Percentiles rank a stretch among this genome's conserved stretches.
phyloP scores from a whole-genome alignment of 164 flowering plant genomes.

The Houttuynia cordata region DNA sequence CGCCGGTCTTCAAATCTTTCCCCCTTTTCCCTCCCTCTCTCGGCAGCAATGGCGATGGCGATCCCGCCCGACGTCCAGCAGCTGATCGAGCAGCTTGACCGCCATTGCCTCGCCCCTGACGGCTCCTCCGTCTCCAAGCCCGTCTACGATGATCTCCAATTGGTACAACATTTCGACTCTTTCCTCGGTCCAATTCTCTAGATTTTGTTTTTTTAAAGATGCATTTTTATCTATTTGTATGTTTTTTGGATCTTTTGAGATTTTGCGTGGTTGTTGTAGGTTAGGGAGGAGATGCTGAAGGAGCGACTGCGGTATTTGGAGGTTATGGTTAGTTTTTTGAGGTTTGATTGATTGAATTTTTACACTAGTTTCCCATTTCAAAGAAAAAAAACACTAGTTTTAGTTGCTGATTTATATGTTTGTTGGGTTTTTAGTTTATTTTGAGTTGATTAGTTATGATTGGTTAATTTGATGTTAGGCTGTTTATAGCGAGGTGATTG shows the following conservation, averaged over 20 bases:
- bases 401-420: no score
- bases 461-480: conserved; percentile 29
- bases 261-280: conserved; percentile 35
- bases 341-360: no score
- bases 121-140: conserved; percentile 87
- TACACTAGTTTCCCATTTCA: no score
- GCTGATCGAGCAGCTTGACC: conserved; percentile 77
- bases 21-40: no score
- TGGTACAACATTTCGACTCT: conserved; percentile 24
- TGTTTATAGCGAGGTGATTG: conserved; percentile 63
- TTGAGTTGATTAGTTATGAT: not conserved
- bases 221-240: not conserved
- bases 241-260: not conserved
- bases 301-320: conserved; percentile 89
- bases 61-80: conserved; percentile 49
- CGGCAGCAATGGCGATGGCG: conserved; percentile 37
- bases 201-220: no score
- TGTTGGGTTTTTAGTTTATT: not conserved
- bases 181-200: no score
- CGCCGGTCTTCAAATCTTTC: no score
- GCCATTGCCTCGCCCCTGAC: conserved; percentile 94
- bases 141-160: conserved; percentile 68
- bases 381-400: no score
- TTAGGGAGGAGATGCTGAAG: conserved; percentile 86
- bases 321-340: conserved; percentile 63